These are phyloP conservation scores for Candida takata DNA, from an alignment of 805 yeast species.

Conservation along the genomic window DNA sequence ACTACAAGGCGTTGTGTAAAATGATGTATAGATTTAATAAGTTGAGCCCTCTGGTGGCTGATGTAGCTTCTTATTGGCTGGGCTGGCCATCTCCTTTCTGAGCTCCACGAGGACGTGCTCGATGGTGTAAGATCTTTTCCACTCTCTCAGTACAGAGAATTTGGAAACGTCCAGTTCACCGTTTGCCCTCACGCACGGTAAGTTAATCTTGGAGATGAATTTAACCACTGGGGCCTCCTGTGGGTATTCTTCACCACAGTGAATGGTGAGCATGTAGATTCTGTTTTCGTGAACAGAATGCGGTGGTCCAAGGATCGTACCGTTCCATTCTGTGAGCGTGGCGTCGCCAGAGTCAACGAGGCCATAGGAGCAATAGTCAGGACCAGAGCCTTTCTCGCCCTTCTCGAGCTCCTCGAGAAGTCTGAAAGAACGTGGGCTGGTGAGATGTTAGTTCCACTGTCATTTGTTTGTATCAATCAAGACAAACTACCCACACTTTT, in stretches of 20 bases:
- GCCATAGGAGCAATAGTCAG: constrained; percentile 95
- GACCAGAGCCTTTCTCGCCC: constrained; percentile 96
- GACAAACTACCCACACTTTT: constrained; percentile 34
- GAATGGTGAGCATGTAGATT: constrained; percentile 75
- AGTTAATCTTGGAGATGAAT: constrained; percentile 77
- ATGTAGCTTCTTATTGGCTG: constrained; percentile 72
- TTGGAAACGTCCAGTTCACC: constrained; percentile 49
- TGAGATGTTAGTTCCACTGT: background rate
- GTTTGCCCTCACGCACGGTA: constrained; percentile 72
- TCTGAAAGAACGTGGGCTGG: constrained; percentile 87
- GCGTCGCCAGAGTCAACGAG: constrained; percentile 86
- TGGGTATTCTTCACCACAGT: constrained; percentile 83
- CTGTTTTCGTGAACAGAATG: constrained; percentile 86
- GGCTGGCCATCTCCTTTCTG: constrained; percentile 83
- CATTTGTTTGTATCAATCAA: background rate
- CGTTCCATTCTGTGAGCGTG: constrained; percentile 94
- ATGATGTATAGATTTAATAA: too few relatives aligned
- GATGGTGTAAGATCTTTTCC: constrained; percentile 92
- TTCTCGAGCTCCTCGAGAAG: constrained; percentile 93
- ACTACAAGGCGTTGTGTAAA: background rate
- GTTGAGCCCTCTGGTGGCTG: constrained; percentile 91
- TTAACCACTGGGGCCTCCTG: constrained; percentile 79
- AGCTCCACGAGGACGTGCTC: constrained; percentile 86
- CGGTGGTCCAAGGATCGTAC: constrained; percentile 97
- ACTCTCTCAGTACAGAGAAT: constrained; percentile 61